phyloP scores from a whole-genome alignment of 2,329 filamentous ascomycete species.

The Colletotrichum musae region DNA sequence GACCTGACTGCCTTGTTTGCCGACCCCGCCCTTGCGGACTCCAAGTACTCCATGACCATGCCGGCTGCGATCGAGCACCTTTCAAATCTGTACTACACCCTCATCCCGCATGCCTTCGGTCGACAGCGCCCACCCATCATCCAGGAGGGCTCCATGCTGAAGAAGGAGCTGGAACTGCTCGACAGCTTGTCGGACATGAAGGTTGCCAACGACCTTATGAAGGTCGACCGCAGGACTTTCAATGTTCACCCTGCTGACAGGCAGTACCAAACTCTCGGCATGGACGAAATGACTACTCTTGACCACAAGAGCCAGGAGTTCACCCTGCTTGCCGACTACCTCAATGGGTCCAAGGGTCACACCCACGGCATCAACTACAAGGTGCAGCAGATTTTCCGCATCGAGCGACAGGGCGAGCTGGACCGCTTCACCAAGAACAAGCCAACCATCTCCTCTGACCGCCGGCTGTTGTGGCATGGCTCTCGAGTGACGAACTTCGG shows the following conservation, averaged over 20 bases:
- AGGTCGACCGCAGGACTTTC: slow-evolving; percentile 63
- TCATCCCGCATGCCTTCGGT: slow-evolving; percentile 87
- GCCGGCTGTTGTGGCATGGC: slow-evolving; percentile 89
- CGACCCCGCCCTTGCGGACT: slow-evolving; percentile 61
- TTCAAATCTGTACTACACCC: slow-evolving; percentile 84
- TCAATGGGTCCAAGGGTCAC: slow-evolving; percentile 74
- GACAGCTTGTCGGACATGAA: slow-evolving; percentile 90
- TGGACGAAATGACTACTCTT: slow-evolving; percentile 84
- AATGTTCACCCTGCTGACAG: slow-evolving; percentile 77
- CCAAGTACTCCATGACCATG: slow-evolving; percentile 57
- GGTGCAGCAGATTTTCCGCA: slow-evolving; percentile 84
- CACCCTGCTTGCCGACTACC: slow-evolving; percentile 74
- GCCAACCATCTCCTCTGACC: slow-evolving; percentile 72
- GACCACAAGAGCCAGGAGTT: slow-evolving; percentile 74
- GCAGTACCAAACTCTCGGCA: slow-evolving; percentile 78
- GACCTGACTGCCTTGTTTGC: slow-evolving; percentile 79
- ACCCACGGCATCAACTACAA: slow-evolving; percentile 75
- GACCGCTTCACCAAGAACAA: slow-evolving; percentile 75
- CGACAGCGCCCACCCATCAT: slow-evolving; percentile 81
- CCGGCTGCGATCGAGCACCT: slow-evolving; percentile 69
- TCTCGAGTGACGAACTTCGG: slow-evolving; percentile 87
- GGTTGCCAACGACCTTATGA: slow-evolving; percentile 83
- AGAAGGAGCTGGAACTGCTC: slow-evolving; percentile 83
- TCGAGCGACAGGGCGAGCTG: slow-evolving; percentile 81
- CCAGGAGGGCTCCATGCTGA: slow-evolving; percentile 67